These are phyloP conservation scores for Xanthoconium purpureum DNA, from an alignment of 768 basidiomycete genomes.

Conservation along the genomic window DNA sequence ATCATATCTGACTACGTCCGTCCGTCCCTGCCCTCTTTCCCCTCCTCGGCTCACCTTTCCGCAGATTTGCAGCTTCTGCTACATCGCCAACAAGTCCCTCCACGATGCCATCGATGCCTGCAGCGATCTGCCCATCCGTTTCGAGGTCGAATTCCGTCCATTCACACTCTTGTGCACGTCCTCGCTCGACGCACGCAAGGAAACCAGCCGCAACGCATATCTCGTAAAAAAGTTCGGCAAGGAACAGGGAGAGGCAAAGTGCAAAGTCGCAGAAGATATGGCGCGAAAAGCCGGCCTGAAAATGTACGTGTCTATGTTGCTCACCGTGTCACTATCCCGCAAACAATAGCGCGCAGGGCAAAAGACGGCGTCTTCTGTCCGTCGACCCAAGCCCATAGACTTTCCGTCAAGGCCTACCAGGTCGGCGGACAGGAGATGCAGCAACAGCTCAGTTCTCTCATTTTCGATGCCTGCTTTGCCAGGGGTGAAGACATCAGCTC, in stretches of 20 bases:
- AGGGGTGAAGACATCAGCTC: constrained; percentile 39
- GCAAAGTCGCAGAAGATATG: constrained; percentile 29
- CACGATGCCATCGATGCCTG: constrained; percentile 36
- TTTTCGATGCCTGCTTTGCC: constrained; percentile 43
- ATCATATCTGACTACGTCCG: constrained; percentile 36
- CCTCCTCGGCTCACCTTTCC: constrained; percentile 5
- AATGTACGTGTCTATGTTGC: constrained; percentile 18
- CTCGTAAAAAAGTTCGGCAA: constrained; percentile 26
- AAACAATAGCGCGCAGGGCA: constrained; percentile 22
- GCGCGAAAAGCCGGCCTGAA: constrained; percentile 27
- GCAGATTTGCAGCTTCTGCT: constrained; percentile 37
- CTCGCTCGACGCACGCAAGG: constrained; percentile 23
- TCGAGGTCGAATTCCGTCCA: constrained; percentile 37
- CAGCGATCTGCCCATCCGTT: constrained; percentile 30
- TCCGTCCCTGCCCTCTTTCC: neutral
- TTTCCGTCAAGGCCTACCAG: constrained; percentile 43
- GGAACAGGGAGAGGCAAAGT: constrained; percentile 26
- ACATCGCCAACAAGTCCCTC: constrained; percentile 38
- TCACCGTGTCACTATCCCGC: neutral
- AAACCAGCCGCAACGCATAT: constrained; percentile 22
- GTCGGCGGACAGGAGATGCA: constrained; percentile 42
- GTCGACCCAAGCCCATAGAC: constrained; percentile 43
- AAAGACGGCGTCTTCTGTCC: constrained; percentile 39
- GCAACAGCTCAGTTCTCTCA: constrained; percentile 31
- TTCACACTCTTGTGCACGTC: constrained; percentile 29